Evolutionary conservation across 371 early-diverging fungal genomes (phyloP).

Genomic region (Hamiltosporidium tvaerminnensis): DNA sequence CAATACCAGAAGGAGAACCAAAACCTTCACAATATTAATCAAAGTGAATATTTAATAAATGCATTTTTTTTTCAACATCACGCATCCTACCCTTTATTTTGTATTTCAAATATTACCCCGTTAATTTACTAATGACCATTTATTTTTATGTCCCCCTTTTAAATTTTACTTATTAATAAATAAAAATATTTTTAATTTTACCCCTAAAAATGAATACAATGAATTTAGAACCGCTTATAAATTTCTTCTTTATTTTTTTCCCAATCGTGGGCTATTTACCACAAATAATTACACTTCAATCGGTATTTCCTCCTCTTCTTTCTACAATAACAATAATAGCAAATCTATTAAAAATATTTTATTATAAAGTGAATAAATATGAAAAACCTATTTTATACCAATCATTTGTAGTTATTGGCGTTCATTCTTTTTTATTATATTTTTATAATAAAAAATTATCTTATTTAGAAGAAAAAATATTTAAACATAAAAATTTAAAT

Average conservation of each 20-base stretch:
- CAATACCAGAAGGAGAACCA: no score
- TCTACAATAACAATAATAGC: slow-evolving; percentile 28
- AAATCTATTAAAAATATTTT: slow-evolving; percentile 36
- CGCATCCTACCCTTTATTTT: no score
- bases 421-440: slow-evolving; percentile 36
- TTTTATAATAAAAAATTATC: slow-evolving; percentile 15
- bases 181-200: not conserved
- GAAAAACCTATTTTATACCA: slow-evolving; percentile 26
- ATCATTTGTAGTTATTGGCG: slow-evolving; percentile 15
- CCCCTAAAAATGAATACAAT: not conserved
- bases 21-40: no score
- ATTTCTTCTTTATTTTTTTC: slow-evolving; percentile 26
- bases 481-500: slow-evolving; percentile 5
- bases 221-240: not conserved
- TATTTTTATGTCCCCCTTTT: not conserved
- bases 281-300: slow-evolving; percentile 27
- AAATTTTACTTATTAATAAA: not conserved
- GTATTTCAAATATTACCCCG: no score
- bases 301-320: slow-evolving; percentile 32
- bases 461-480: slow-evolving; percentile 21
- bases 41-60: no score
- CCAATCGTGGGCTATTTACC: slow-evolving; percentile 43
- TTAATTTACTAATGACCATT: no score
- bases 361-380: slow-evolving; percentile 9
- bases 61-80: no score